These are phyloP conservation scores for Multifurca ochricompacta DNA, from an alignment of 768 basidiomycete species.

Conservation along the genomic window DNA sequence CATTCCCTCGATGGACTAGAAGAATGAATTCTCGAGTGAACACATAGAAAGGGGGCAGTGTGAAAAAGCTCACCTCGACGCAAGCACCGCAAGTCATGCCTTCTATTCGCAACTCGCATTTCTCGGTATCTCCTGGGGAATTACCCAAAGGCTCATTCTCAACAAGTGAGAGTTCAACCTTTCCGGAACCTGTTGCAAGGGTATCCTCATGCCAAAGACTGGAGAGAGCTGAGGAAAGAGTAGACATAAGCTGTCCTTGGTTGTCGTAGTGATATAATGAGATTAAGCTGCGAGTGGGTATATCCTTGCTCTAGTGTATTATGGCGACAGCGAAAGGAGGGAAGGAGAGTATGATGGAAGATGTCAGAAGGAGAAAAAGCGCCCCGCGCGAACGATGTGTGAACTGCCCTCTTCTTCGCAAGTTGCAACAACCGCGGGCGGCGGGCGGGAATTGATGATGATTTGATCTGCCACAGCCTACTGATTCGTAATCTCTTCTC, in stretches of 20 bases:
- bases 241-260: background rate
- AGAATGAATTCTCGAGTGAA: background rate
- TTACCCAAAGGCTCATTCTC: constrained; percentile 27
- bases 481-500: too few species aligned
- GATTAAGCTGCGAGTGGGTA: background rate
- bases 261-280: background rate
- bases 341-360: background rate
- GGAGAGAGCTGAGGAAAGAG: constrained; percentile 11
- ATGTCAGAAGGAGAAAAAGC: background rate
- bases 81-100: constrained; percentile 90
- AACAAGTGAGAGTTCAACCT: constrained; percentile 26
- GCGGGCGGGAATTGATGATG: too few species aligned
- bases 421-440: too few species aligned
- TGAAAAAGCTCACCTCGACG: constrained; percentile 56
- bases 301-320: background rate
- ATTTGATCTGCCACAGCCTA: too few species aligned
- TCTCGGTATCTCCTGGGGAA: constrained; percentile 31
- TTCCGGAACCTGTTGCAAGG: constrained; percentile 18
- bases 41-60: background rate
- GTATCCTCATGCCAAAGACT: constrained; percentile 8
- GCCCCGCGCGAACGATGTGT: background rate
- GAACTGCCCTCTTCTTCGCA: too few species aligned
- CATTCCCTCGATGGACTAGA: constrained; percentile 77
- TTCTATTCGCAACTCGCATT: constrained; percentile 74
- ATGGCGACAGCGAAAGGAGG: background rate